These are phyloP conservation scores for Cadophora luteo-olivacea DNA, from an alignment of 2,329 filamentous ascomycete species.

Conservation along the genomic window DNA sequence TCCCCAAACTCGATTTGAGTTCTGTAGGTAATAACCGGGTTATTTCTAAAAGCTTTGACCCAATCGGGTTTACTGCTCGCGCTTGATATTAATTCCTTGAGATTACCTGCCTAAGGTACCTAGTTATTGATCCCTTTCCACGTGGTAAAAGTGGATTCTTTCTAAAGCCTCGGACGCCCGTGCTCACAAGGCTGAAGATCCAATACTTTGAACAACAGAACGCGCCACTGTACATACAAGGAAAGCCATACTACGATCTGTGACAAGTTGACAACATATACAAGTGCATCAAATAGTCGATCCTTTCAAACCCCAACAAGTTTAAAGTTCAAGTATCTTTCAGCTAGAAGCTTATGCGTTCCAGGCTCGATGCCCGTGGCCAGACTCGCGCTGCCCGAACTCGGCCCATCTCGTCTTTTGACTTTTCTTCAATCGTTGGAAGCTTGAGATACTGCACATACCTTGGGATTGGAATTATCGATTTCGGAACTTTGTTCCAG, in stretches of 20 bases:
- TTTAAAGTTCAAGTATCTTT: neutral
- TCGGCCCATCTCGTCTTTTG: neutral
- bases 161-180: neutral
- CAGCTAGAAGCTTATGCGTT: conserved; percentile 1
- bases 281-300: neutral
- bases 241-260: no score
- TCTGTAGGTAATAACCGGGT: neutral
- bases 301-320: neutral
- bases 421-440: neutral
- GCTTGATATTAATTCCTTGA: neutral
- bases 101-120: no score
- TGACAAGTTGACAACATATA: neutral
- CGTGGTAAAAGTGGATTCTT: neutral
- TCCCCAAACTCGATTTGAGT: neutral
- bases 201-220: neutral
- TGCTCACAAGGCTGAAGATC: neutral
- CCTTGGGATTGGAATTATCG: neutral
- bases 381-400: neutral
- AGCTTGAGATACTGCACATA: neutral
- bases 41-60: no score
- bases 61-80: no score
- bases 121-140: neutral
- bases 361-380: neutral
- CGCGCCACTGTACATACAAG: no score
- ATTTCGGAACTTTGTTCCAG: conserved; percentile 14